These are phyloP conservation scores for Eleusine indica DNA, from an alignment of 176 grass and related monocot species.

Conservation along the genomic window DNA sequence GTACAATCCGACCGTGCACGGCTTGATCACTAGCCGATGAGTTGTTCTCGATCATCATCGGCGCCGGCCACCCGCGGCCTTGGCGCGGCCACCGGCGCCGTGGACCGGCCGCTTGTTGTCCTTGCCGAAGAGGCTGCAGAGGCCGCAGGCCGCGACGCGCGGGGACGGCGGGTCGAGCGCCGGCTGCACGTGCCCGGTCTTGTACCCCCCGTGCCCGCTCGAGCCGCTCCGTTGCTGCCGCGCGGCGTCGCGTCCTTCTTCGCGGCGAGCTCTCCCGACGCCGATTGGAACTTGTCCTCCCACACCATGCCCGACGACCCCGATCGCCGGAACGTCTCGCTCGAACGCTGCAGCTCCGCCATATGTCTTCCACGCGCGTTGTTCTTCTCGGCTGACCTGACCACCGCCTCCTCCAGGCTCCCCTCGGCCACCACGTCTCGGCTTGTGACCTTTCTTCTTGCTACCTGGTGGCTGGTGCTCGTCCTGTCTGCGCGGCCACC, in stretches of 20 bases:
- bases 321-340: slow-evolving; percentile 84
- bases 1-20: not conserved
- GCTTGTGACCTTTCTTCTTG: too few species aligned
- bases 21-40: too few species aligned
- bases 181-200: slow-evolving; percentile 52
- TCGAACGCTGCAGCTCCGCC: slow-evolving; percentile 84
- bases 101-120: slow-evolving; percentile 17
- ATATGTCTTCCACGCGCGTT: slow-evolving; percentile 44
- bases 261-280: slow-evolving; percentile 41
- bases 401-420: not conserved
- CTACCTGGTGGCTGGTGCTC: not conserved
- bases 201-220: slow-evolving; percentile 56
- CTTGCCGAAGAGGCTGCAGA: slow-evolving; percentile 80
- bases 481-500: too few species aligned
- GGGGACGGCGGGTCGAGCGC: slow-evolving; percentile 84
- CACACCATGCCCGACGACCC: slow-evolving; percentile 86
- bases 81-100: slow-evolving; percentile 13
- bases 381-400: not conserved
- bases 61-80: slow-evolving; percentile 13
- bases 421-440: too few species aligned
- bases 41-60: slow-evolving; percentile 2
- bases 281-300: slow-evolving; percentile 61
- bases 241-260: not conserved
- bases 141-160: slow-evolving; percentile 70
- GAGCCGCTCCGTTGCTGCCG: slow-evolving; percentile 39